phyloP scores from a whole-genome alignment of 2,329 filamentous ascomycete genomes.

The Pseudogymnoascus sp. region DNA sequence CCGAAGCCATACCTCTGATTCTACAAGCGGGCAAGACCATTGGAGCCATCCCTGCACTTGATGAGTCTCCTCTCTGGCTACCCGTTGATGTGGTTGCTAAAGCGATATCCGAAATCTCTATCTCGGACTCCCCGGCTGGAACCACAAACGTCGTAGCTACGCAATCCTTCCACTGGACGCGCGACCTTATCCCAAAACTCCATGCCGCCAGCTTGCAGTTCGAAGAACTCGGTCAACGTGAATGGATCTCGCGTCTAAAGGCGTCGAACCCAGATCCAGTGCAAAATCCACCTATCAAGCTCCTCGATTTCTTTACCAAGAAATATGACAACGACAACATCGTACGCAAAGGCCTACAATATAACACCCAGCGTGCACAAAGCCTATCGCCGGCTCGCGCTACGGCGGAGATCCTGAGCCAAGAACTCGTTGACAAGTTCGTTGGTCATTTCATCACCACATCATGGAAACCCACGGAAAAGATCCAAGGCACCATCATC shows the following conservation, averaged over 20 bases:
- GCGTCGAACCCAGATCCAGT: constrained; percentile 42
- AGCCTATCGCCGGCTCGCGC: constrained; percentile 17
- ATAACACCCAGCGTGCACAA: constrained; percentile 15
- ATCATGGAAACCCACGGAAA: constrained; percentile 14
- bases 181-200: constrained; percentile 46
- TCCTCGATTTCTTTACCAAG: constrained; percentile 43
- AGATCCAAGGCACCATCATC: constrained; percentile 23
- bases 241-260: constrained; percentile 41
- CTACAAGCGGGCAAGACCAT: constrained; percentile 40
- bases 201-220: constrained; percentile 39
- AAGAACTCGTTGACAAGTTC: constrained; percentile 17
- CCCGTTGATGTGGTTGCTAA: constrained; percentile 41
- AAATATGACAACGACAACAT: constrained; percentile 44
- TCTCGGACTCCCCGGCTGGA: constrained; percentile 17
- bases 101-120: constrained; percentile 35
- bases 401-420: constrained; percentile 12
- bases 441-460: constrained; percentile 14
- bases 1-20: constrained; percentile 47
- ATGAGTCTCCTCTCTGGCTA: constrained; percentile 40
- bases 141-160: constrained; percentile 38
- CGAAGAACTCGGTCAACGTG: constrained; percentile 35
- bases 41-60: constrained; percentile 39
- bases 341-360: constrained; percentile 27
- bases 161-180: constrained; percentile 40
- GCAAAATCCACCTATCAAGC: constrained; percentile 46